phyloP scores from a whole-genome alignment of 2,329 filamentous ascomycete species.

The Colletotrichum costaricense region DNA sequence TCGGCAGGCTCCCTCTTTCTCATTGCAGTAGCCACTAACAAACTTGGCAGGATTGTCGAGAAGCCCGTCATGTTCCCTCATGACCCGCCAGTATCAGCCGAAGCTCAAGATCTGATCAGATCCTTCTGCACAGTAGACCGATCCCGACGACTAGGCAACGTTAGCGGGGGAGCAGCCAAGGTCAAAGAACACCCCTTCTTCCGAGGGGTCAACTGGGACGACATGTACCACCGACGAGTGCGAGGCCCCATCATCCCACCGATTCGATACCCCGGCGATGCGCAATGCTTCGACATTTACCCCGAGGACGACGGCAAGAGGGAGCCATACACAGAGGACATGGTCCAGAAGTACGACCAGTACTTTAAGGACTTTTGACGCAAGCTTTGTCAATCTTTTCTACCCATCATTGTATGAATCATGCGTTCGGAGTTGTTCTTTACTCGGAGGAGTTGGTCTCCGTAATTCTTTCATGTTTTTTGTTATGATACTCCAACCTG shows the following conservation, averaged over 20 bases:
- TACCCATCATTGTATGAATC: conserved; percentile 10
- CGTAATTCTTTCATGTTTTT: conserved; percentile 1
- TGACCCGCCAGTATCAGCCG: conserved; percentile 71
- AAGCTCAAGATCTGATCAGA: conserved; percentile 80
- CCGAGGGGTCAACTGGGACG: conserved; percentile 78
- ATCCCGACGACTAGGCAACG: conserved; percentile 81
- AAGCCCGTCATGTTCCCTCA: conserved; percentile 81
- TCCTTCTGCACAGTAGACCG: conserved; percentile 84
- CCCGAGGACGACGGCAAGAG: conserved; percentile 77
- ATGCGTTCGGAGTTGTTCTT: conserved; percentile 4
- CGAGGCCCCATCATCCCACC: conserved; percentile 82
- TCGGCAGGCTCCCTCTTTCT: not conserved
- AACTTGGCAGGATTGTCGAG: conserved; percentile 76
- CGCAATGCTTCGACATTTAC: conserved; percentile 85
- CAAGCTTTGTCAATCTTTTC: not conserved
- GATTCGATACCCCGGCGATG: conserved; percentile 77
- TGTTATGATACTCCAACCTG: conserved; percentile 28
- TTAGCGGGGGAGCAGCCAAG: conserved; percentile 76
- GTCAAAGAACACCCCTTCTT: conserved; percentile 86
- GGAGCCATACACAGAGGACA: conserved; percentile 76
- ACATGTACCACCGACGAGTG: conserved; percentile 71
- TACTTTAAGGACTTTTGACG: conserved; percentile 77
- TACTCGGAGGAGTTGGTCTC: not conserved
- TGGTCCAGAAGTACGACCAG: conserved; percentile 76
- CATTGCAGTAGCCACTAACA: conserved; percentile 9